Conservation (phyloP, 495 filamentous ascomycete species). For the Cercophora sp. region DNA sequence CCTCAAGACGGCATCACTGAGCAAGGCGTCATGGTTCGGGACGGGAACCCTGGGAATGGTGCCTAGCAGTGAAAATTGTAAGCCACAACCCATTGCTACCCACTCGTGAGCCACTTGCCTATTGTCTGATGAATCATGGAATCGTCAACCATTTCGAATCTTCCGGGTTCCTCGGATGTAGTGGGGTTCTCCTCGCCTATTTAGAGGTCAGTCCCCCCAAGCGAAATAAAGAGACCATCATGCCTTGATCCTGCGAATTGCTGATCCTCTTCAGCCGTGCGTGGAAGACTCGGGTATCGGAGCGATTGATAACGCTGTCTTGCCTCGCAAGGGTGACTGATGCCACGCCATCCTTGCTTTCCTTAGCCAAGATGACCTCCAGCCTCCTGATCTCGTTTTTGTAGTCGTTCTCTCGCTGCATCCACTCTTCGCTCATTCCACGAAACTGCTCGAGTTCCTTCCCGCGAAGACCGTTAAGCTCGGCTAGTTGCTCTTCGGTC, state of each 20-base stretch:
- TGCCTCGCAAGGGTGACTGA: constrained; percentile 42
- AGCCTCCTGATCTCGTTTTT: constrained; percentile 47
- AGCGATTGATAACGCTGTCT: constrained; percentile 39
- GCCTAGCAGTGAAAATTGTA: too few species aligned
- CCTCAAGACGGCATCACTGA: too few species aligned
- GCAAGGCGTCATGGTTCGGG: too few species aligned
- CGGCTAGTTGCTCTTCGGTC: constrained; percentile 19
- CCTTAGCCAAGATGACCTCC: constrained; percentile 43
- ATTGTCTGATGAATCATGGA: too few species aligned
- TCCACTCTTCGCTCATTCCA: constrained; percentile 39
- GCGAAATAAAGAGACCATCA: too few species aligned
- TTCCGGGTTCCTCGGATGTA: too few species aligned
- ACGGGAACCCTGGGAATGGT: too few species aligned
- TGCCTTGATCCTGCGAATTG: constrained; percentile 16
- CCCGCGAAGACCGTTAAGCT: constrained; percentile 31
- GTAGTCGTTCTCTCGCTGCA: constrained; percentile 36
- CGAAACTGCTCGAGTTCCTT: constrained; percentile 38
- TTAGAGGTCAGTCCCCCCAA: too few species aligned
- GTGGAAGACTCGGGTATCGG: constrained; percentile 29
- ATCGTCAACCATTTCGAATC: too few species aligned
- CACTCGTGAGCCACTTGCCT: too few species aligned
- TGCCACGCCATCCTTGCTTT: constrained; percentile 44
- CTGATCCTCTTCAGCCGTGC: constrained; percentile 29
- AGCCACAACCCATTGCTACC: too few species aligned
- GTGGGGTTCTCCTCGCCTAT: too few species aligned